Conservation (phyloP, 345 rosid species). For the Heritiera littoralis region DNA sequence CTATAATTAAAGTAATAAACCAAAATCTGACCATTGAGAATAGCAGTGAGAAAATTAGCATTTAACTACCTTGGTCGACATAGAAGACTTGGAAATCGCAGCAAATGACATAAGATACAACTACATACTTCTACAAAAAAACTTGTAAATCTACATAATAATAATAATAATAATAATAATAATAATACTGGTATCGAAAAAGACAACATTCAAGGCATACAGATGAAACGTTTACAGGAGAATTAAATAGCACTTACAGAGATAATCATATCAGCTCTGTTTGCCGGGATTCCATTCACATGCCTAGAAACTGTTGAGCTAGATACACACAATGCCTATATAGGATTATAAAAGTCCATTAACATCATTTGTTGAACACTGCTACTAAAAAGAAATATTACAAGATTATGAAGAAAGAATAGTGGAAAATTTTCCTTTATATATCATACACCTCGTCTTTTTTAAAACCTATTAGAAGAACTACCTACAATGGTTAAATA, state of each 20-base stretch:
- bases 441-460: slow-evolving; percentile 55
- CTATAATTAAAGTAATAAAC: slow-evolving; percentile 9
- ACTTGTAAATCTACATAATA: background rate
- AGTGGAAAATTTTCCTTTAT: background rate
- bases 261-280: slow-evolving; percentile 93
- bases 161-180: background rate
- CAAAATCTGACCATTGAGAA: background rate
- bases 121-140: background rate
- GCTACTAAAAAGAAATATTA: background rate
- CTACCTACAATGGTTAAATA: background rate
- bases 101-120: background rate
- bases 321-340: slow-evolving; percentile 75
- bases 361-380: slow-evolving; percentile 5
- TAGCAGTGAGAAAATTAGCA: background rate
- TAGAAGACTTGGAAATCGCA: background rate
- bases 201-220: slow-evolving; percentile 1
- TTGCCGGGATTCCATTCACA: slow-evolving; percentile 72
- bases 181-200: background rate
- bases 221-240: slow-evolving; percentile 18
- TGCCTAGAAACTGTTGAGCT: slow-evolving; percentile 70
- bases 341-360: slow-evolving; percentile 19
- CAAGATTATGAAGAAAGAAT: background rate
- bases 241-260: slow-evolving; percentile 51
- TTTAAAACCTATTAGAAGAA: slow-evolving; percentile 46
- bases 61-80: background rate